These are phyloP conservation scores for Ammopiptanthus mongolicus DNA, from an alignment of 306 rosid species.

Conservation along the genomic window DNA sequence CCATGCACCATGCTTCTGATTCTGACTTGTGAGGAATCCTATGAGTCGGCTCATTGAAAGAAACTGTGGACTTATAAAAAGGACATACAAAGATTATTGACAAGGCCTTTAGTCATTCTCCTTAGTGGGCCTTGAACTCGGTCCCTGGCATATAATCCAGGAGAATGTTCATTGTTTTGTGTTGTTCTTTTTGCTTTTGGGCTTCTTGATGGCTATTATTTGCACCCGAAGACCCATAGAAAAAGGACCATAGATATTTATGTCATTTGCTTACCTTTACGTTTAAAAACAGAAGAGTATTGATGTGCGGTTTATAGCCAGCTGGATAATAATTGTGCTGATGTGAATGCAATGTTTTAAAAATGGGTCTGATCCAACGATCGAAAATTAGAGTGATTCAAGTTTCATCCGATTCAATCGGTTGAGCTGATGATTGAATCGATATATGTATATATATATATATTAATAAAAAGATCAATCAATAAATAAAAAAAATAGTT, in stretches of 20 bases:
- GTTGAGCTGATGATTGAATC: too few relatives aligned
- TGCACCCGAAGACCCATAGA: not conserved
- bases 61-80: not conserved
- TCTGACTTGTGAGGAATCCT: not conserved
- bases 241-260: not conserved
- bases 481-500: too few relatives aligned
- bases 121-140: not conserved
- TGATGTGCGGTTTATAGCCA: not conserved
- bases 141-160: too few relatives aligned
- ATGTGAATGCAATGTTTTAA: too few relatives aligned
- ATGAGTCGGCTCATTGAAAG: not conserved
- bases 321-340: too few relatives aligned
- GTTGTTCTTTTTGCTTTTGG: not conserved
- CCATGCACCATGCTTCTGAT: not conserved
- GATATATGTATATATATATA: too few relatives aligned
- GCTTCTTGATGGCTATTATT: not conserved
- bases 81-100: not conserved
- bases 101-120: not conserved
- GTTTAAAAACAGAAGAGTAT: too few relatives aligned
- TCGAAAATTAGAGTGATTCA: too few relatives aligned
- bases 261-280: not conserved
- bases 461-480: too few relatives aligned
- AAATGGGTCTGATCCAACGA: too few relatives aligned
- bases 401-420: too few relatives aligned
- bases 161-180: too few relatives aligned